A percentile compares a stretch with the other conserved stretches of the same genome.
Evolutionary conservation across 2,329 filamentous ascomycete genomes (phyloP).

Genomic region (Botrytis tulipae): DNA sequence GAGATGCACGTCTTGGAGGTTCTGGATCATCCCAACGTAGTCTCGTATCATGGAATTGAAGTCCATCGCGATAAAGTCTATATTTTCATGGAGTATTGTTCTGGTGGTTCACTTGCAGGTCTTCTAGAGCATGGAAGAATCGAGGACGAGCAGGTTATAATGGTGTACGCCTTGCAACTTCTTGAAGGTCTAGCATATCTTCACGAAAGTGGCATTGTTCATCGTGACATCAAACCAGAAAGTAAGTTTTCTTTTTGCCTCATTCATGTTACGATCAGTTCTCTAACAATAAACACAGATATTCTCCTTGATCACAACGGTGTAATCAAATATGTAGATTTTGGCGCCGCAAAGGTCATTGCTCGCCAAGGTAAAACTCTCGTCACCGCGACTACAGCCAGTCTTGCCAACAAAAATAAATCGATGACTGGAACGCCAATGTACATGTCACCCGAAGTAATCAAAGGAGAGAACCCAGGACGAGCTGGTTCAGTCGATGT

Average conservation of each 20-base stretch:
- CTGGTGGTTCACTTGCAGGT: slow-evolving; percentile 85
- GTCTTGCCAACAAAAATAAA: slow-evolving; percentile 64
- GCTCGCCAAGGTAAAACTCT: slow-evolving; percentile 89
- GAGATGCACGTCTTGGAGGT: slow-evolving; percentile 97
- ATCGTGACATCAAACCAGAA: slow-evolving; percentile 97
- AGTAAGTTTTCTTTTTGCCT: slow-evolving; percentile 57
- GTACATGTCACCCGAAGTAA: slow-evolving; percentile 99
- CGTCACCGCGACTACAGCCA: slow-evolving; percentile 55
- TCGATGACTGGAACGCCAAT: slow-evolving; percentile 98
- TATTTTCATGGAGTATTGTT: slow-evolving; percentile 99
- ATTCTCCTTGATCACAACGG: slow-evolving; percentile 96
- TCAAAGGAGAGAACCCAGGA: slow-evolving; percentile 80
- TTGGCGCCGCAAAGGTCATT: slow-evolving; percentile 95
- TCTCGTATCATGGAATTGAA: slow-evolving; percentile 96
- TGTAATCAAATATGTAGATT: slow-evolving; percentile 98
- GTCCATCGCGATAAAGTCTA: slow-evolving; percentile 99
- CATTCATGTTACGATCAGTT: not conserved
- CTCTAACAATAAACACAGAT: slow-evolving; percentile 50
- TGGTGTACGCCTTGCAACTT: slow-evolving; percentile 93
- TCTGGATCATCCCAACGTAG: slow-evolving; percentile 94
- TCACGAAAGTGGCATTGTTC: slow-evolving; percentile 86
- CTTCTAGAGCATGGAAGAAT: slow-evolving; percentile 94
- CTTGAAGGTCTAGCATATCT: slow-evolving; percentile 92
- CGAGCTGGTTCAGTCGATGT: slow-evolving; percentile 87
- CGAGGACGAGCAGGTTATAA: slow-evolving; percentile 95